Percentiles rank a stretch among this genome's conserved stretches.
phyloP scores from a whole-genome alignment of 1,284 basidiomycete species.

The Vanrija sp. region DNA sequence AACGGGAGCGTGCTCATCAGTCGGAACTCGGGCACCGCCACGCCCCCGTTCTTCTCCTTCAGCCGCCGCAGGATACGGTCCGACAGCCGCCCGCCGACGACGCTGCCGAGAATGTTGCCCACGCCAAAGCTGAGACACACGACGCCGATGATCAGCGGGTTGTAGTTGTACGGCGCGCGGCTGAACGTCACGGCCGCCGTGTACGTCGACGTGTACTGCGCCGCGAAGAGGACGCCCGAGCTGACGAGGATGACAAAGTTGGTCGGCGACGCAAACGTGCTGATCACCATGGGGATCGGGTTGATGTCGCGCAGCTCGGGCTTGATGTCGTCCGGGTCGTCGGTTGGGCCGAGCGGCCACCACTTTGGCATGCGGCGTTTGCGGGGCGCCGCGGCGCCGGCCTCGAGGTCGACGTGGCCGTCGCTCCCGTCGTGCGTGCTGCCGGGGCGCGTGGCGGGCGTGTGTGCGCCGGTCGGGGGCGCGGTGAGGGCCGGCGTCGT shows the following conservation, averaged over 20 bases:
- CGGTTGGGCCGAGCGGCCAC: slow-evolving; percentile 2
- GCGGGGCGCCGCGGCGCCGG: not conserved
- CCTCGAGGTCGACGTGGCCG: not conserved
- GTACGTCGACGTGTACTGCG: slow-evolving; percentile 63
- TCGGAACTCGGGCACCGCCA: slow-evolving; percentile 69
- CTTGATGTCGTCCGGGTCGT: slow-evolving; percentile 51
- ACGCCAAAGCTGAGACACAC: slow-evolving; percentile 68
- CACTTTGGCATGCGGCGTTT: too few relatives aligned
- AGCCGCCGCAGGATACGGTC: slow-evolving; percentile 61
- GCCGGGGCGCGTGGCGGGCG: not conserved
- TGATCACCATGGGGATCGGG: slow-evolving; percentile 60
- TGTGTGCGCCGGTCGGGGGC: not conserved
- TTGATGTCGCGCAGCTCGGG: slow-evolving; percentile 68
- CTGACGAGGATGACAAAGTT: slow-evolving; percentile 65
- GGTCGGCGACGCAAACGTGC: slow-evolving; percentile 60
- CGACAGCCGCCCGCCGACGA: slow-evolving; percentile 72
- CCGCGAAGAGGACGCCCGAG: slow-evolving; percentile 67
- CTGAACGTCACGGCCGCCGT: slow-evolving; percentile 62
- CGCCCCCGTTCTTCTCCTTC: slow-evolving; percentile 60
- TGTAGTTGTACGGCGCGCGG: slow-evolving; percentile 61
- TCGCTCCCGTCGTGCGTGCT: not conserved
- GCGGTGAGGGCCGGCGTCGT: slow-evolving; percentile 28
- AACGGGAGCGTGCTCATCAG: slow-evolving; percentile 59
- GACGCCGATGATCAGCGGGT: slow-evolving; percentile 67
- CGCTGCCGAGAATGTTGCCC: slow-evolving; percentile 65